Evolutionary conservation across 2,329 filamentous ascomycete genomes (phyloP).

Genomic region (Domatiomyces globalis): DNA sequence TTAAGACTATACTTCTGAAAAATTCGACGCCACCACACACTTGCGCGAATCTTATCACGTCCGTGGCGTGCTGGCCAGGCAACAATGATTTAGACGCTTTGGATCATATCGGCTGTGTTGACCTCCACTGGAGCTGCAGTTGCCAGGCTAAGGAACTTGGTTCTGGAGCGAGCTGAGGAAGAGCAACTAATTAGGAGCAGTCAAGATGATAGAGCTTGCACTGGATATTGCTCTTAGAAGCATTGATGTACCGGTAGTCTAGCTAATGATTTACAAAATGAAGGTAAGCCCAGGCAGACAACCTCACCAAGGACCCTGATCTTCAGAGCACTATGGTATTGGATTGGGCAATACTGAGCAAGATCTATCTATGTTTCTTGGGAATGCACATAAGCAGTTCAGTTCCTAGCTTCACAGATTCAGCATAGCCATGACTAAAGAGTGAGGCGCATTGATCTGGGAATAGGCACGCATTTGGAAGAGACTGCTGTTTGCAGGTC

Average conservation of each 20-base stretch:
- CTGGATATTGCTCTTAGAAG: not conserved
- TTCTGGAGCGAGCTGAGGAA: constrained; percentile 26
- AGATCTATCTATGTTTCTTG: too few species aligned
- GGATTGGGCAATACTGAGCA: too few species aligned
- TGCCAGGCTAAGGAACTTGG: constrained; percentile 24
- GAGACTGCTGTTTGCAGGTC: constrained; percentile 35
- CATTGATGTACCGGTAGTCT: too few species aligned
- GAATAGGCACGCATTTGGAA: constrained; percentile 56
- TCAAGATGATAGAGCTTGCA: constrained; percentile 25
- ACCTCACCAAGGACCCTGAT: too few species aligned
- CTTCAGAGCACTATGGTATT: too few species aligned
- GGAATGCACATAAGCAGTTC: too few species aligned
- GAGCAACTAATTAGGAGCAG: constrained; percentile 24
- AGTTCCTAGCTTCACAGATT: constrained; percentile 12
- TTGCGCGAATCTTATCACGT: constrained; percentile 38
- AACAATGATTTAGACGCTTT: constrained; percentile 34
- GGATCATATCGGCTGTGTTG: constrained; percentile 26
- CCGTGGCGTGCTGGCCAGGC: constrained; percentile 42
- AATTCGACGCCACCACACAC: constrained; percentile 36
- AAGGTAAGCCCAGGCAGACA: constrained; percentile 18
- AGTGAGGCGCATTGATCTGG: constrained; percentile 54
- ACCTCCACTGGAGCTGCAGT: constrained; percentile 18
- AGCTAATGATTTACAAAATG: not conserved
- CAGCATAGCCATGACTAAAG: constrained; percentile 19
- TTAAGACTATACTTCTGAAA: constrained; percentile 40